Conservation (phyloP, 2,329 filamentous ascomycete species). For the Cytospora piceicola region DNA sequence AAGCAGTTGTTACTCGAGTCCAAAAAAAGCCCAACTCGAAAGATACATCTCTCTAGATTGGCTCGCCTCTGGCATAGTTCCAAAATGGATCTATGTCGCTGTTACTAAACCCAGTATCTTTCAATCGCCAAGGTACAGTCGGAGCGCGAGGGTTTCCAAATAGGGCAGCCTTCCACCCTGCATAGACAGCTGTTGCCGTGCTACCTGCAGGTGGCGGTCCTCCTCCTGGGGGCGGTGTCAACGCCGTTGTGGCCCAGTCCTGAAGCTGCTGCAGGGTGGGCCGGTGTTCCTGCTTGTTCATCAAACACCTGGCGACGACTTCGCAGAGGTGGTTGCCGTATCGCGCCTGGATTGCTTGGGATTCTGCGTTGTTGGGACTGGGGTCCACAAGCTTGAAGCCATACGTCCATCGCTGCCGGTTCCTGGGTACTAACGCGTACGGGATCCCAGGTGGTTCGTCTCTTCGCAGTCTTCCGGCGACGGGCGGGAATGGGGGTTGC, state of each 20-base stretch:
- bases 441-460: background rate
- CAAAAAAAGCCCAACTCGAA: too few species aligned
- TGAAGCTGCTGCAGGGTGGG: conserved; percentile 10
- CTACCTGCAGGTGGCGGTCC: background rate
- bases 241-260: background rate
- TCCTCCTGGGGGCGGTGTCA: background rate
- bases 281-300: conserved; percentile 10
- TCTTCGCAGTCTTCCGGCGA: background rate
- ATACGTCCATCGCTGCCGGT: conserved; percentile 7
- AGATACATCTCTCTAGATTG: too few species aligned
- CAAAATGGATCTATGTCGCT: conserved; percentile 4
- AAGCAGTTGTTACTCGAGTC: too few species aligned
- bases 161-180: background rate
- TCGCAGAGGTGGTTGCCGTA: conserved; percentile 4
- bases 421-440: background rate
- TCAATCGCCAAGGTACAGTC: background rate
- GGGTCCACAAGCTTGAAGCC: conserved; percentile 11
- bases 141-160: conserved; percentile 3
- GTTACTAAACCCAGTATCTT: background rate
- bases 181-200: background rate
- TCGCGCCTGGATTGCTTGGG: background rate
- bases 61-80: background rate
- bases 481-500: background rate
- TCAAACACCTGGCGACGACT: conserved; percentile 16
- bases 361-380: background rate